Evolutionary conservation across 768 basidiomycete species (phyloP).

Genomic region (Leccinum longicurvipes): DNA sequence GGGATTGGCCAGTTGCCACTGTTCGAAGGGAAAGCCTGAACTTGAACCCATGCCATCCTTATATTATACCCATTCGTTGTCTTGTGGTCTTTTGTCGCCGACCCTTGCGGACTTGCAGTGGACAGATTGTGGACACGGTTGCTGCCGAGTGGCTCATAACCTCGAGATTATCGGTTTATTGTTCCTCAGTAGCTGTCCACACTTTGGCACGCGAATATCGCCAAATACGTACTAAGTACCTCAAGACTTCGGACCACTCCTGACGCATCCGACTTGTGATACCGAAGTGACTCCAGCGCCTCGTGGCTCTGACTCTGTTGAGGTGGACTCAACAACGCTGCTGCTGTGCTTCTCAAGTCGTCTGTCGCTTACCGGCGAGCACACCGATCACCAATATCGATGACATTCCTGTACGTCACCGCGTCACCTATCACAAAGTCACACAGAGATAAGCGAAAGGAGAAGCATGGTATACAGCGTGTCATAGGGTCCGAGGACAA

Average conservation of each 20-base stretch:
- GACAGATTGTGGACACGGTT: slow-evolving; percentile 9
- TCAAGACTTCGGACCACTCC: background rate
- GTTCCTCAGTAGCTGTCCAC: slow-evolving; percentile 10
- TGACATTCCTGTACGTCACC: background rate
- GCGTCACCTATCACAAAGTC: background rate
- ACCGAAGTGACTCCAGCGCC: background rate
- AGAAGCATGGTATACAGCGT: background rate
- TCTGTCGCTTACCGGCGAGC: background rate
- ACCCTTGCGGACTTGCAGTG: background rate
- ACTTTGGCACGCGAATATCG: background rate
- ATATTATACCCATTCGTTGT: slow-evolving; percentile 15
- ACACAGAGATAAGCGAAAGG: background rate
- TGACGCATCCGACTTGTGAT: no score
- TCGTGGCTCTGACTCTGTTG: background rate
- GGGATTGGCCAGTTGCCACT: slow-evolving; percentile 1
- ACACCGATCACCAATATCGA: background rate
- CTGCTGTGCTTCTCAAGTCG: background rate
- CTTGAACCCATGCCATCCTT: slow-evolving; percentile 8
- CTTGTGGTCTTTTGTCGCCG: slow-evolving; percentile 14
- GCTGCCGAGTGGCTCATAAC: slow-evolving; percentile 23
- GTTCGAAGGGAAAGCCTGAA: background rate
- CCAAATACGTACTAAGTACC: background rate
- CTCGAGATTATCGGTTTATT: slow-evolving; percentile 5
- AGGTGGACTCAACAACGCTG: background rate
- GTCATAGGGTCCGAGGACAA: background rate